Evolutionary conservation across 768 basidiomycete genomes (phyloP), one percentile per base, ranked within the genome.

Genomic region (Phlebiopsis gigantea): DNA sequence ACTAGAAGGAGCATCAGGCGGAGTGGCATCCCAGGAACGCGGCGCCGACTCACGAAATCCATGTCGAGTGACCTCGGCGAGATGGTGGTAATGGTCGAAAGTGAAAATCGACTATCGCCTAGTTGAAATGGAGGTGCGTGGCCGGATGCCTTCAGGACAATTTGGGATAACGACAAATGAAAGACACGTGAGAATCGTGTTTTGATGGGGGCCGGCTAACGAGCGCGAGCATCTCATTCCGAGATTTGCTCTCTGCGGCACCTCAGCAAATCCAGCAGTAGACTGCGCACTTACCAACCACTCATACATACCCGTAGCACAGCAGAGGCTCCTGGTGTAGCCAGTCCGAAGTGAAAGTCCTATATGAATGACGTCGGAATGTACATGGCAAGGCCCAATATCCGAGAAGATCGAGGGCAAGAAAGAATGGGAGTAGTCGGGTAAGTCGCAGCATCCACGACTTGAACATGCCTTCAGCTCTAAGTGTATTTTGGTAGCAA

Each of bases 401-500:
- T 41, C 26, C 34, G 34, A 10, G 34, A 39, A 10, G 47, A 7
- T 17, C 47, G 47, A 39, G 24, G 8, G 31, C 24, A 41, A 26
- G 34, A 25, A 25, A 48, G 28, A 46, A 28, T n/a, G 34, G 34
- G 34, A 39, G 50, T 39, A 21, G 34, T 39, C 22, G 50, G 17
- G 22, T 21, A 10, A 24, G 34, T 39, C 50, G 50, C 30, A 51
- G 19, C 14, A 25, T 14, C 50, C 29, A 51, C n/a, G 31, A 24
- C 39, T 10, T 22, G 50, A 12, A 51, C 31, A 51, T 30, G 50
- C 50, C 50, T 41, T 51, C 50, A 57, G 41, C 21, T 57, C 56
- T 57, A 58, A 50, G 39, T 58, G 52, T 58, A 58, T 58, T 53
- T 58, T 58, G 57, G 39, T 10, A 43, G 26, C 7, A 39, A 50